Conservation (phyloP, 495 filamentous ascomycete genomes). For the Halenospora varia region DNA sequence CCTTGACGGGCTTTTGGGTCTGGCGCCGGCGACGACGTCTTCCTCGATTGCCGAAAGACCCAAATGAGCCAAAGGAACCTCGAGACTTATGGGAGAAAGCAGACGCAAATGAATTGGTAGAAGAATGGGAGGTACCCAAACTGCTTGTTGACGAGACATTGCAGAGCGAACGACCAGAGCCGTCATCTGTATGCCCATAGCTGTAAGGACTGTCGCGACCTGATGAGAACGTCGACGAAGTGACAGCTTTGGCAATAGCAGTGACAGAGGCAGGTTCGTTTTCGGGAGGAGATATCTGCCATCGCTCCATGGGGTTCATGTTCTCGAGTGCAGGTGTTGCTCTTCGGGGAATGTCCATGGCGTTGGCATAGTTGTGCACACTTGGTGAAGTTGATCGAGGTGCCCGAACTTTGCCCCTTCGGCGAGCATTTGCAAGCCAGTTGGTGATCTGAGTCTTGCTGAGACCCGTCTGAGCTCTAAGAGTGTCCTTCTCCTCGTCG, state of each 20-base stretch:
- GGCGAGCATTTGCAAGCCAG: slow-evolving; percentile 82
- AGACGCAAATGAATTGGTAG: slow-evolving; percentile 66
- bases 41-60: slow-evolving; percentile 66
- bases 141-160: slow-evolving; percentile 69
- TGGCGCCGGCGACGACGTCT: slow-evolving; percentile 64
- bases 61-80: slow-evolving; percentile 64
- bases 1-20: slow-evolving; percentile 41
- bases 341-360: slow-evolving; percentile 62
- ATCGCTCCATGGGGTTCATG: slow-evolving; percentile 82
- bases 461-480: slow-evolving; percentile 68
- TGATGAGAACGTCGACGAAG: slow-evolving; percentile 48
- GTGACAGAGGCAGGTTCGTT: slow-evolving; percentile 78
- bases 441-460: slow-evolving; percentile 75
- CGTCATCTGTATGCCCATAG: slow-evolving; percentile 55
- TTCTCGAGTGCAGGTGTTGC: slow-evolving; percentile 47
- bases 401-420: slow-evolving; percentile 66
- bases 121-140: slow-evolving; percentile 66
- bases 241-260: slow-evolving; percentile 74
- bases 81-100: slow-evolving; percentile 65
- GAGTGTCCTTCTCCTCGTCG: slow-evolving; percentile 71
- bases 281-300: slow-evolving; percentile 82
- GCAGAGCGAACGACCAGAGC: slow-evolving; percentile 65
- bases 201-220: slow-evolving; percentile 38
- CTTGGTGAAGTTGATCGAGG: slow-evolving; percentile 55
- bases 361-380: slow-evolving; percentile 44